Conservation (phyloP, 306 rosid genomes). For the Medicago arabica region DNA sequence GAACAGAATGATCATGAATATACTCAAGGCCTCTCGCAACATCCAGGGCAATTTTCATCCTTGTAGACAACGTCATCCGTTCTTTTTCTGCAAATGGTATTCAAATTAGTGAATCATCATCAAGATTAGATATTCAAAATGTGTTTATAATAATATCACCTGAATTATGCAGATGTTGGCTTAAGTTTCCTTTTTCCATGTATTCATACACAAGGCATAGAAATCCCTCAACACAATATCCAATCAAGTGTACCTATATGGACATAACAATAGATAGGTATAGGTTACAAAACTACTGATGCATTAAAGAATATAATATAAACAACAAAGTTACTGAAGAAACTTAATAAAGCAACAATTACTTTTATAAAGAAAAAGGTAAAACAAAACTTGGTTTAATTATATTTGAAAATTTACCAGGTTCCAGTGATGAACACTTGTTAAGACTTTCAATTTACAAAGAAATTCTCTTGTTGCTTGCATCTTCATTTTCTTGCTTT, state of each 20-base stretch:
- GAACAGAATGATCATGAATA: conserved; percentile 89
- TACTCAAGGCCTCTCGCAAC: conserved; percentile 92
- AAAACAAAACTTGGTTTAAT: no score
- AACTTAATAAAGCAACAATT: no score
- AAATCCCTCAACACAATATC: conserved; percentile 76
- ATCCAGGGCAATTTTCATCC: conserved; percentile 92
- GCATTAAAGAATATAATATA: no score
- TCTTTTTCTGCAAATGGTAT: conserved; percentile 55
- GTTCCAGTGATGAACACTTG: no score
- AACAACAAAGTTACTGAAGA: neutral
- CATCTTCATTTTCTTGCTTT: no score
- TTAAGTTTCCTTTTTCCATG: conserved; percentile 83
- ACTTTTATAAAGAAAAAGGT: no score
- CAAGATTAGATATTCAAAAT: neutral
- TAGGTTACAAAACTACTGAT: neutral
- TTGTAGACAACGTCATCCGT: conserved; percentile 75
- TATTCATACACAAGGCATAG: conserved; percentile 88
- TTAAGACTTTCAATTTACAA: no score
- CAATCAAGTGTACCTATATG: conserved; percentile 81
- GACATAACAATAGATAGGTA: neutral
- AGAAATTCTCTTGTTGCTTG: no score
- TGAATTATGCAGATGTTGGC: conserved; percentile 67
- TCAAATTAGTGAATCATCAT: neutral
- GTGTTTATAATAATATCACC: conserved; percentile 48
- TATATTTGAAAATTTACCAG: no score